A percentile compares a stretch with the other conserved stretches of the same genome.
These are phyloP conservation scores for Capronia coronata DNA, from an alignment of 2,329 filamentous ascomycete genomes.

Conservation along the genomic window DNA sequence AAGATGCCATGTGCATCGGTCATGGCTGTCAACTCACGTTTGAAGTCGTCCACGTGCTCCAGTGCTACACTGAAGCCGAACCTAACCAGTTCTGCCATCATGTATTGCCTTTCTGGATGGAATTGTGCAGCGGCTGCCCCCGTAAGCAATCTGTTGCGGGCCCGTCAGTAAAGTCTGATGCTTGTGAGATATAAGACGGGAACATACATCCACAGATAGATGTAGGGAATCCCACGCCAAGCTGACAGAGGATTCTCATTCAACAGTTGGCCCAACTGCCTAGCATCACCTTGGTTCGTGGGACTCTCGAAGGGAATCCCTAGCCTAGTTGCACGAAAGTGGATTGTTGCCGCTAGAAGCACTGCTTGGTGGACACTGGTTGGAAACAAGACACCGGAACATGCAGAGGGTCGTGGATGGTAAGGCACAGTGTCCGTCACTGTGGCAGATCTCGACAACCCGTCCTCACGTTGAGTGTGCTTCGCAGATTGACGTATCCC, in stretches of 20 bases:
- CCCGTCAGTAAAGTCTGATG: background rate
- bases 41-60: slow-evolving; percentile 10
- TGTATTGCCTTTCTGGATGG: slow-evolving; percentile 10
- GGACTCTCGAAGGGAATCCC: slow-evolving; percentile 7
- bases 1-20: background rate
- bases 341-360: slow-evolving; percentile 2
- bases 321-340: slow-evolving; percentile 3
- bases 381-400: background rate
- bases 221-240: slow-evolving; percentile 10
- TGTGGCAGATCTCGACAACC: background rate
- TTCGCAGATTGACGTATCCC: background rate
- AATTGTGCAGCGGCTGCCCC: slow-evolving; percentile 9
- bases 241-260: slow-evolving; percentile 1
- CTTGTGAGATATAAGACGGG: too few species aligned
- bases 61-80: slow-evolving; percentile 16
- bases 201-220: slow-evolving; percentile 15
- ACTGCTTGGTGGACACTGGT: slow-evolving; percentile 2
- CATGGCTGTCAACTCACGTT: slow-evolving; percentile 2
- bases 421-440: background rate
- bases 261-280: background rate
- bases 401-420: background rate
- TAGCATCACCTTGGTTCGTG: slow-evolving; percentile 2
- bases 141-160: slow-evolving; percentile 4
- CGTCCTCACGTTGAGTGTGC: background rate
- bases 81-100: slow-evolving; percentile 10